These are phyloP conservation scores for Monotropa hypopitys DNA, from an alignment of 179 eudicot species.

Conservation along the genomic window DNA sequence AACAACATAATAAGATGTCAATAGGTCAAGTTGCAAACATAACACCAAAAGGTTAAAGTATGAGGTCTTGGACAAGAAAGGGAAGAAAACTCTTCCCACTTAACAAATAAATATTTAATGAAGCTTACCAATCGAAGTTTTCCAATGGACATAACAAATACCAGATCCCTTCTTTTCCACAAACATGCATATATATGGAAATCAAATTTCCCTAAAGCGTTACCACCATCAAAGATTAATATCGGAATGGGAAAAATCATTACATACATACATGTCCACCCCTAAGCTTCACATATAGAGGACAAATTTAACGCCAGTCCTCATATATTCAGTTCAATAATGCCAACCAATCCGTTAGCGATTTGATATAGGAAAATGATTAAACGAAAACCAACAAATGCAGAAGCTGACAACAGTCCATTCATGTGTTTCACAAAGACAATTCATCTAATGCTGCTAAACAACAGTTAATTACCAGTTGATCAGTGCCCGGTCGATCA, in stretches of 20 bases:
- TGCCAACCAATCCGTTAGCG: not conserved
- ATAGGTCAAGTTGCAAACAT: not conserved
- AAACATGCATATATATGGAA: too few relatives aligned
- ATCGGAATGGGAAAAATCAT: not conserved
- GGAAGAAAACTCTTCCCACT: not conserved
- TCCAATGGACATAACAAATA: not conserved
- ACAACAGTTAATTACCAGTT: slow-evolving; percentile 6
- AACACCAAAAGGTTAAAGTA: not conserved
- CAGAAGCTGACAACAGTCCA: not conserved
- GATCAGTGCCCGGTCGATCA: not conserved
- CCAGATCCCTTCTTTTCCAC: not conserved
- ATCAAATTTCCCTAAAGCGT: not conserved
- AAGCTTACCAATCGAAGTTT: not conserved
- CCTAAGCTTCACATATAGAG: not conserved
- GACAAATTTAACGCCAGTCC: not conserved
- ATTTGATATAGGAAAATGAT: not conserved
- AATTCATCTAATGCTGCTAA: not conserved
- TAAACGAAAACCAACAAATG: not conserved
- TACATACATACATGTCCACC: not conserved
- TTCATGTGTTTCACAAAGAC: not conserved
- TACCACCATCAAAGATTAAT: not conserved
- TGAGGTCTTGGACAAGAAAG: not conserved
- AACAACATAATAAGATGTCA: not conserved
- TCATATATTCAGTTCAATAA: not conserved
- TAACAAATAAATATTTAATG: not conserved